Evolutionary conservation across 495 filamentous ascomycete species (phyloP), one percentile per base, ranked within the genome.

Genomic region (Talaromyces trachyspermus): DNA sequence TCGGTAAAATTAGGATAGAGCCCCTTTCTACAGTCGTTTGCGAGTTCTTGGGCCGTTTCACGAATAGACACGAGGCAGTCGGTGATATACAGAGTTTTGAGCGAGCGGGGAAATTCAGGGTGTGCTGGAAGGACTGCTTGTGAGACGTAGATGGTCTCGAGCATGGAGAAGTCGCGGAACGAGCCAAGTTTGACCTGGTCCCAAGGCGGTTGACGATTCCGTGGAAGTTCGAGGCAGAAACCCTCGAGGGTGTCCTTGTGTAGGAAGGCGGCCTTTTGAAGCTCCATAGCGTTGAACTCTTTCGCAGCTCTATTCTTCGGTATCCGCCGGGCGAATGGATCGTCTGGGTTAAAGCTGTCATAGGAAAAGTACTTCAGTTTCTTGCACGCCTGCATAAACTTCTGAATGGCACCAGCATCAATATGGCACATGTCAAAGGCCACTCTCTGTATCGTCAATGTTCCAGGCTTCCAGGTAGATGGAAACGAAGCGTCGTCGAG

Each of bases 61-160:
- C 42, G 30, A 24, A 60, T 46, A 8, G 61, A 58, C 10, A 50
- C 49, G 36, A 55, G 60, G 51, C 58, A 60, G 46, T 64, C 54
- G 20, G 49, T 40, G 22, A 64, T 52, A 4, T 36, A 4, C 1
- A 64, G 53, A 0, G 1, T 33, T 29, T 53, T 12, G 2, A 64
- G 36, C 10, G 53, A 51, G 3, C 47, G 39, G 2, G 58, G 52
- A 20, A 64, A 56, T 29, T 52, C 23, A 11, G 59, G 58, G 18
- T 56, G 51, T 15, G 33, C 5, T 7, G 58, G 50, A 15, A 64
- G 56, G n/a, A 51, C 14, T 3, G 48, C 50, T 25, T 63, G 51
- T 42, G 49, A 49, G 32, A 61, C 40, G 9, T 15, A 3, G 41
- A 63, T 17, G 23, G n/a, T 39, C 18, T 55, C n/a, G 4, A 63